Conservation (phyloP, 352 stramenopile genomes). For the Phytophthora ramorum region DNA sequence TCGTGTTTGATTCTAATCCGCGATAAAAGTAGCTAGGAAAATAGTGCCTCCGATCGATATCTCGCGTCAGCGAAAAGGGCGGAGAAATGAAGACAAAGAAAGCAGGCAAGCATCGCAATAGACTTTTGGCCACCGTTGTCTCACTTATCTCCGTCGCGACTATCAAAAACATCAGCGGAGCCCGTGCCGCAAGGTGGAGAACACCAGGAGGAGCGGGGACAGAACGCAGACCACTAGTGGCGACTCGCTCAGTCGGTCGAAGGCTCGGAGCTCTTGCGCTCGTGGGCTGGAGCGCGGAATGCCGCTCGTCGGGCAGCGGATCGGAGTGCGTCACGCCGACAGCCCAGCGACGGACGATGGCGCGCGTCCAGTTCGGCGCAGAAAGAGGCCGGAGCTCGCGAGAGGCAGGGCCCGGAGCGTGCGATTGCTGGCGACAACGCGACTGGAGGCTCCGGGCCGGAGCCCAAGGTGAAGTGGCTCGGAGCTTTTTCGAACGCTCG, state of each 20-base stretch:
- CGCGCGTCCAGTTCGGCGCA: constrained; percentile 36
- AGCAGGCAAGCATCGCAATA: too few species aligned
- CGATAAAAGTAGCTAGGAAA: constrained; percentile 14
- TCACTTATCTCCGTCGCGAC: too few species aligned
- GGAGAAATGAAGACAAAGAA: too few species aligned
- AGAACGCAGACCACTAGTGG: too few species aligned
- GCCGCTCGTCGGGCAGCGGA: constrained; percentile 8
- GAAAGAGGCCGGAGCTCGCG: constrained; percentile 33
- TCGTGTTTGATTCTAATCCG: constrained; percentile 3
- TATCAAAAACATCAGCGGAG: too few species aligned
- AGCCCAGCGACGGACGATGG: constrained; percentile 29
- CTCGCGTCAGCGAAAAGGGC: too few species aligned
- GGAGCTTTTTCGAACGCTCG: constrained; percentile 23
- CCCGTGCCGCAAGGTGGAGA: too few species aligned
- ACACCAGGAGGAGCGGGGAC: too few species aligned
- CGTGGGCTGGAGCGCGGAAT: constrained; percentile 31
- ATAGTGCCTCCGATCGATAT: not conserved
- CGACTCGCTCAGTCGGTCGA: constrained; percentile 17
- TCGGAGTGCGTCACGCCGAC: constrained; percentile 26
- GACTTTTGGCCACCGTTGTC: too few species aligned
- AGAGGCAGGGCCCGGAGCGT: constrained; percentile 17
- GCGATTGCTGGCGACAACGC: constrained; percentile 14
- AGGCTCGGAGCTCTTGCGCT: constrained; percentile 22
- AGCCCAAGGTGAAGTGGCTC: not conserved
- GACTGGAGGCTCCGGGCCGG: constrained; percentile 5